Percentiles rank a stretch among this genome's conserved stretches.
These are phyloP conservation scores for Mycosphaerelloides madeirae DNA, from an alignment of 2,329 filamentous ascomycete species.

Conservation along the genomic window DNA sequence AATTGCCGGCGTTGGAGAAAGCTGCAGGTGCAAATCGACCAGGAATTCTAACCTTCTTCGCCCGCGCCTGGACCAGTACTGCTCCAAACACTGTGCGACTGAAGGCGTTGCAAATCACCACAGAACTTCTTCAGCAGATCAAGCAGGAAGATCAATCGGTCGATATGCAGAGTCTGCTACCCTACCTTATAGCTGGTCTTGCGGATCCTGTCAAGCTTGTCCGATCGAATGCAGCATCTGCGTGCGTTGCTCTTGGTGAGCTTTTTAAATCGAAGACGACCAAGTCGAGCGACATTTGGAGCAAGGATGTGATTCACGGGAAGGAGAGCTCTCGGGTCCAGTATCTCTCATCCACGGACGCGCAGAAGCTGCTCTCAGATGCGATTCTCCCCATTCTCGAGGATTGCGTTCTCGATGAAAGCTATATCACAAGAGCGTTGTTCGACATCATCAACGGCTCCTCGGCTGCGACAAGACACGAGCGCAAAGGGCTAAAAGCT, in stretches of 20 bases:
- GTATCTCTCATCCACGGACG: conserved; percentile 56
- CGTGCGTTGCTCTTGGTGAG: conserved; percentile 11
- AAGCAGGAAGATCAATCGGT: conserved; percentile 1
- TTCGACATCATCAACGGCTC: conserved; percentile 52
- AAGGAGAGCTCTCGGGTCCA: conserved; percentile 46
- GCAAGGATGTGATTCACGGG: conserved; percentile 61
- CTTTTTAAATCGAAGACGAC: conserved; percentile 8
- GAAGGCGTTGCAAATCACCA: conserved; percentile 15
- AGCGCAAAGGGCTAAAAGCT: conserved; percentile 51
- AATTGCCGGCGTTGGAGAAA: conserved; percentile 13
- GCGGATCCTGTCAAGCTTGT: conserved; percentile 52
- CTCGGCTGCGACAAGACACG: conserved; percentile 13
- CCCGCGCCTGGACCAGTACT: conserved; percentile 16
- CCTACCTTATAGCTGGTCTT: conserved; percentile 66
- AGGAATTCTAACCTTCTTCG: conserved; percentile 17
- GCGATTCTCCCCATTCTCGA: conserved; percentile 72
- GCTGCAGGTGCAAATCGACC: conserved; percentile 11
- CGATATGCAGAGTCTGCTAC: conserved; percentile 73
- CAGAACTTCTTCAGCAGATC: conserved; percentile 11
- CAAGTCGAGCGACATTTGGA: conserved; percentile 43
- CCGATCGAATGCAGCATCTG: conserved; percentile 38
- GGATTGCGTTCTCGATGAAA: conserved; percentile 76
- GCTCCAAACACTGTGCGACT: conserved; percentile 10
- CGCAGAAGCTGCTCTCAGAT: conserved; percentile 57
- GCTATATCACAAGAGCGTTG: conserved; percentile 63